Evolutionary conservation across 2,329 filamentous ascomycete species (phyloP), one percentile per base, ranked within the genome.

Genomic region (Calonectria montana): DNA sequence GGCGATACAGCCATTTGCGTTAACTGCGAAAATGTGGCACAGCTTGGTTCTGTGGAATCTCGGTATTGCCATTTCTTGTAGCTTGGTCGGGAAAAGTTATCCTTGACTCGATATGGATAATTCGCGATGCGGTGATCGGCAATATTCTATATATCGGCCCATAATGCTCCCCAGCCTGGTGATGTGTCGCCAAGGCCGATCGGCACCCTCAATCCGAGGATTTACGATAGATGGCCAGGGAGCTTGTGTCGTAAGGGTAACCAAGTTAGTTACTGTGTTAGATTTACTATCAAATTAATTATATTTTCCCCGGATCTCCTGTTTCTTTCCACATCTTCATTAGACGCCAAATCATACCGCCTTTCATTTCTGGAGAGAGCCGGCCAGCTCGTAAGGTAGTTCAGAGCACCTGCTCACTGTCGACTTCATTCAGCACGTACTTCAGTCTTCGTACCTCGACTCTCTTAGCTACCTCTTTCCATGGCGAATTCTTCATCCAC

Each of bases 401-500:
- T 31, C 12, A 63, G 10, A 39, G 23, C 27, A 10, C 47, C 47
- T 25, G 15, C 37, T 12, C 13, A n/a, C 10, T 39, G n/a, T 50
- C 59, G 21, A 61, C 29, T 8, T 61, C 65, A 15, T 18, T 37
- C 41, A 67, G n/a, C 15, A 62, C 61, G 16, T 47, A 70, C 25
- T 41, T 65, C 21, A 70, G 37, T 23, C n/a, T 35, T 43, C 50
- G 59, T 21, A 66, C 25, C 41, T 70, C 67, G 23, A 70, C 31
- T 31, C 23, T 62, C 39, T 61, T 65, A 8, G 62, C 37, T 6
- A 3, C 18, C n/a, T 41, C 37, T 12, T 61, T 65, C 61, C 61
- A 65, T 6, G 67, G 48, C 8, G 39, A 18, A n/a, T 65, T 18
- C 10, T 27, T 37, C 48, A 70, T 57, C 61, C 43, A 70, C 9